A percentile compares a stretch with the other conserved stretches of the same genome.
Evolutionary conservation across 2,329 filamentous ascomycete species (phyloP).

Genomic region (Lasiodiplodia theobromae): DNA sequence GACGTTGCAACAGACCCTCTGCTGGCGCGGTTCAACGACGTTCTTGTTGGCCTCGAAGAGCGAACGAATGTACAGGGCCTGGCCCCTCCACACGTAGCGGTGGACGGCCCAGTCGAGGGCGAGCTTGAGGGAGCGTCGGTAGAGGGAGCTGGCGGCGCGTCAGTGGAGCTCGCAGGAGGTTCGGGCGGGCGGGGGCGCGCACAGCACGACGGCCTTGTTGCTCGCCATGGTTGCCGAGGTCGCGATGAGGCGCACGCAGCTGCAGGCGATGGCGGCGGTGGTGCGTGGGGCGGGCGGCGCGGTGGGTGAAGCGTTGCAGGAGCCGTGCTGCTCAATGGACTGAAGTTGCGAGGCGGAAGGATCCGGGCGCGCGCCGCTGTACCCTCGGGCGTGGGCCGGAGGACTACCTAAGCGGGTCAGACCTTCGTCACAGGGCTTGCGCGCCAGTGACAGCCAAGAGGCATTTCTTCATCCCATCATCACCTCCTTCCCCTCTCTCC

Average conservation of each 20-base stretch:
- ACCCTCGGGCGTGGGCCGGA: conserved; percentile 6
- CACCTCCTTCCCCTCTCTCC: conserved; percentile 27
- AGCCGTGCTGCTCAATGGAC: conserved; percentile 30
- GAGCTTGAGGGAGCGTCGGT: conserved; percentile 91
- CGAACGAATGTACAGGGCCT: conserved; percentile 93
- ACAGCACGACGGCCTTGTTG: conserved; percentile 48
- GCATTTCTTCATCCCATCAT: conserved; percentile 28
- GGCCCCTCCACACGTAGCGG: conserved; percentile 90
- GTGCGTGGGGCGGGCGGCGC: conserved; percentile 40
- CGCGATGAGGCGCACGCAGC: not conserved
- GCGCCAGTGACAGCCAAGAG: conserved; percentile 25
- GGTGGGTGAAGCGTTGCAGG: not conserved
- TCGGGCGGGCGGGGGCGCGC: conserved; percentile 30
- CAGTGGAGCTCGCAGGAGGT: conserved; percentile 37
- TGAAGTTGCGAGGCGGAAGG: conserved; percentile 32
- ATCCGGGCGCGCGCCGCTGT: conserved; percentile 3
- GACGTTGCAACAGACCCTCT: conserved; percentile 68
- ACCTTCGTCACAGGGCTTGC: conserved; percentile 26
- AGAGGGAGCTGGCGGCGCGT: conserved; percentile 67
- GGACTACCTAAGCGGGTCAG: conserved; percentile 19
- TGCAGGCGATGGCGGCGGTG: conserved; percentile 33
- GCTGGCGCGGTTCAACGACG: conserved; percentile 82
- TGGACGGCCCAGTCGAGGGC: conserved; percentile 95
- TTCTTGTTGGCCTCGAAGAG: conserved; percentile 94
- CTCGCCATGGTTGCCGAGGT: conserved; percentile 47